Evolutionary conservation across 495 filamentous ascomycete species (phyloP).

Genomic region (Tirmania nivea): DNA sequence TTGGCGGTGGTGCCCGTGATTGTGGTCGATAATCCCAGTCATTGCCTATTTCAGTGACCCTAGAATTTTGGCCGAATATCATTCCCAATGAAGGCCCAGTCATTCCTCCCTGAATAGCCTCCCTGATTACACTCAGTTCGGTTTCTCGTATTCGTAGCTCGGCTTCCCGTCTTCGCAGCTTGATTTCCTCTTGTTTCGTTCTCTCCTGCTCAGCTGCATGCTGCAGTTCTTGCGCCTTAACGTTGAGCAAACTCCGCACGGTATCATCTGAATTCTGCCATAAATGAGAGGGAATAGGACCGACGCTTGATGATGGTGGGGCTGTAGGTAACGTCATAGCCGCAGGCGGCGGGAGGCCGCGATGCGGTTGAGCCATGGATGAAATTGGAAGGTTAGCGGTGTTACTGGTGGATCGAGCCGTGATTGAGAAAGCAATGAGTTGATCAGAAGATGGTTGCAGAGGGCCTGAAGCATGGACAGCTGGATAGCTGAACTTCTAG

Average conservation of each 20-base stretch:
- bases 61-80: slow-evolving; percentile 49
- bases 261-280: slow-evolving; percentile 59
- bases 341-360: slow-evolving; percentile 51
- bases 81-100: slow-evolving; percentile 73
- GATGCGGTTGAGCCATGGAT: slow-evolving; percentile 49
- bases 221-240: slow-evolving; percentile 69
- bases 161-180: slow-evolving; percentile 60
- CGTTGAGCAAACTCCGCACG: slow-evolving; percentile 59
- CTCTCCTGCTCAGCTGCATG: slow-evolving; percentile 73
- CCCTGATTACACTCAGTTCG: slow-evolving; percentile 64
- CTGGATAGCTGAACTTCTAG: too few species aligned
- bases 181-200: slow-evolving; percentile 55
- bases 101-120: slow-evolving; percentile 58
- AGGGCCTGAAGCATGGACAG: too few species aligned
- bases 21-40: slow-evolving; percentile 23
- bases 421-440: too few species aligned
- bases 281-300: slow-evolving; percentile 48
- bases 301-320: slow-evolving; percentile 29
- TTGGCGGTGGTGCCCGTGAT: slow-evolving; percentile 24
- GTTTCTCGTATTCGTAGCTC: slow-evolving; percentile 56
- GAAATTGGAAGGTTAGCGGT: not conserved
- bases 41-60: slow-evolving; percentile 24
- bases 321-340: slow-evolving; percentile 40
- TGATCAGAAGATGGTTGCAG: too few species aligned
- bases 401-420: too few species aligned